Conservation (phyloP, 2,329 filamentous ascomycete species). For the Emericellopsis atlantica region DNA sequence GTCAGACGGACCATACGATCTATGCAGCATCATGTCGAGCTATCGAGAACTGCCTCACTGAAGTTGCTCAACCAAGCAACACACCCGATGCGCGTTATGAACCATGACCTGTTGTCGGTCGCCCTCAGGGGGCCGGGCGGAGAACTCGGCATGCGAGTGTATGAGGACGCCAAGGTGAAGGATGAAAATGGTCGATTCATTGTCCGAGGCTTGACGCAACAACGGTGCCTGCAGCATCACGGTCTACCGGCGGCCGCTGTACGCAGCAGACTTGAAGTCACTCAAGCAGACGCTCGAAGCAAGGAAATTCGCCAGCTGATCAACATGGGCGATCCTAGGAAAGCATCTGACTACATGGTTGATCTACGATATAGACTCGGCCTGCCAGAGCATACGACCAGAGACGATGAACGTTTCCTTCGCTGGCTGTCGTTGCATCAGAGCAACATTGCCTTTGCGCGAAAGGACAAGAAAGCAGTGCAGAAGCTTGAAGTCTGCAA, state of each 20-base stretch:
- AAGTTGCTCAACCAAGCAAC: conserved; percentile 10
- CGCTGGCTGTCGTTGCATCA: conserved; percentile 20
- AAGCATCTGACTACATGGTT: conserved; percentile 6
- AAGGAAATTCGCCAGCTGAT: not conserved
- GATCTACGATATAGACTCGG: conserved; percentile 7
- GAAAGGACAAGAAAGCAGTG: conserved; percentile 1
- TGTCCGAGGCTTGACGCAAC: too few species aligned
- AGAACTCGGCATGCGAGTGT: not conserved
- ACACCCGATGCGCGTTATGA: conserved; percentile 24
- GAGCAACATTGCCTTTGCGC: conserved; percentile 1
- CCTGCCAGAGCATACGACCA: conserved; percentile 13
- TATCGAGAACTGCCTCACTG: conserved; percentile 6
- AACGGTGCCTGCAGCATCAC: not conserved
- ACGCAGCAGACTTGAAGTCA: too few species aligned
- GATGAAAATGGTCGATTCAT: not conserved
- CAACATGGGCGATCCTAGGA: not conserved
- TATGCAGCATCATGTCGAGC: too few species aligned
- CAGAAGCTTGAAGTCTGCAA: not conserved
- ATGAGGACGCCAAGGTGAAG: not conserved
- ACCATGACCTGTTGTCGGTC: conserved; percentile 28
- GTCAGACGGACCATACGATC: not conserved
- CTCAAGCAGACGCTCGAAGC: not conserved
- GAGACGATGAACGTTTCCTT: conserved; percentile 17
- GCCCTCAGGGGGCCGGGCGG: conserved; percentile 16
- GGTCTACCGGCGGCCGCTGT: not conserved